Base-by-base conservation (phyloP, 257 asterid genomes). In the Solanum ossicruentum region DNA sequence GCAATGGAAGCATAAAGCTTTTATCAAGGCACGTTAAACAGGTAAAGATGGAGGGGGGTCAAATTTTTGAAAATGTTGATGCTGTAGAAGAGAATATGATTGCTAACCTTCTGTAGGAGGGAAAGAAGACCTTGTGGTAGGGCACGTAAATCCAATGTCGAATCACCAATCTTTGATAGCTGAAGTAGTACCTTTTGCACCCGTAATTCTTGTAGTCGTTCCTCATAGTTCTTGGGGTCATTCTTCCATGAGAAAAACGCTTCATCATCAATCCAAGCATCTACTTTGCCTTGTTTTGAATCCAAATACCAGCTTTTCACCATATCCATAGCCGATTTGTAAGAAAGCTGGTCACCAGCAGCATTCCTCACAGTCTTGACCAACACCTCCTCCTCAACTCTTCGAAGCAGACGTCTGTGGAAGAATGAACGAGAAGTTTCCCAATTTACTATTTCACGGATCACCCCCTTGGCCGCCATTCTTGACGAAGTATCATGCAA, bases 391-490 rank as follows among this genome's bases (percentile, higher is more conserved):
- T 97, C 99, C 23, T 80, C 89, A 10, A 95, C 93, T 89, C 99
- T 92, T 83, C 99, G 90, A 21, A 70, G 90, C 89, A 97, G 85
- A 81, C 99, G 93, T 57, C 20, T 85, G 89, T 91, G 90, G 91
- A 97, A 95, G 93, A 92, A 97, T 1, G 83, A 87, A 21, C 98
- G 93, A 10, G 98, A 95, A 18, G 87, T 80, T n/a, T 88, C 55
- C 99, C 99, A 97, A 66, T 92, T 95, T 54, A 97, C 97, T 9
- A 97, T 98, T 72, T 92, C 87, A 41, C 85, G 91, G 82, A 95
- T 92, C 71, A 94, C 99, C 86, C 98, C 98, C 87, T 94, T 97
- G 1, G 98, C 98, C 11, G 98, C 98, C 99, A 97, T 94, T 88
- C 99, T 89, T 36, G 91, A 89, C 7, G 99, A 95, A 32, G 98